Evolutionary conservation across 2,329 filamentous ascomycete species (phyloP), one percentile per base, ranked within the genome.

Genomic region (Pyrenophora graminea): DNA sequence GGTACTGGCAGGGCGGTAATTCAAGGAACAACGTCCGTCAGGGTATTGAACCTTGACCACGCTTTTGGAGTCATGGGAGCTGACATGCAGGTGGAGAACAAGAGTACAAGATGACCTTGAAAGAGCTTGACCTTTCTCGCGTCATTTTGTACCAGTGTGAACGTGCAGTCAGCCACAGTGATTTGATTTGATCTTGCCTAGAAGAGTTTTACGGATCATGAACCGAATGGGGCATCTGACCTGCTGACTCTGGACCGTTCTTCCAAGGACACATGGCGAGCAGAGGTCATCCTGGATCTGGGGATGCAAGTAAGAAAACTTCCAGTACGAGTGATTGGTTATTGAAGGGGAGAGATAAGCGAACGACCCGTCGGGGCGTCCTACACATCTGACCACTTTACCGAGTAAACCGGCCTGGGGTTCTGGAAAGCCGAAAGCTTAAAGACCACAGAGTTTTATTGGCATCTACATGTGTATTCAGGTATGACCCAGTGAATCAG

Each of bases 281-380:
- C 42, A 15, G 6, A 43, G 33, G 41, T 21, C 15, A 39, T 27
- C 34, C 45, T 34, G 43, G 45, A 41, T 44, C 6, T 38, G 39
- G 45, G 42, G 32, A 41, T 25, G 46, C 53, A 56, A 10, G 49
- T 46, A 39, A 56, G 39, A 53, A 46, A 12, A 50, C 23, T 2
- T 32, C 17, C 43, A 38, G 40, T 31, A 25, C 30, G 27, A 32
- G 30, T n/a, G 36, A 47, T 45, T 56, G 49, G 48, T 6, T 36
- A 13, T 30, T 37, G 23, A 34, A 44, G 21, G 10, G 39, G 43
- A 39, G 45, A 41, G 48, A 41, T 31, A 23, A 32, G 13, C 19
- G 33, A 27, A 19, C 27, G 25, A 43, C 25, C 39, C 27, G 38
- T 8, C 33, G 18, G 37, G 33, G 43, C 34, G 27, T 30, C 27